phyloP scores from a whole-genome alignment of 228 moss, liverwort and hornwort species.

The Sphagnum fallax region DNA sequence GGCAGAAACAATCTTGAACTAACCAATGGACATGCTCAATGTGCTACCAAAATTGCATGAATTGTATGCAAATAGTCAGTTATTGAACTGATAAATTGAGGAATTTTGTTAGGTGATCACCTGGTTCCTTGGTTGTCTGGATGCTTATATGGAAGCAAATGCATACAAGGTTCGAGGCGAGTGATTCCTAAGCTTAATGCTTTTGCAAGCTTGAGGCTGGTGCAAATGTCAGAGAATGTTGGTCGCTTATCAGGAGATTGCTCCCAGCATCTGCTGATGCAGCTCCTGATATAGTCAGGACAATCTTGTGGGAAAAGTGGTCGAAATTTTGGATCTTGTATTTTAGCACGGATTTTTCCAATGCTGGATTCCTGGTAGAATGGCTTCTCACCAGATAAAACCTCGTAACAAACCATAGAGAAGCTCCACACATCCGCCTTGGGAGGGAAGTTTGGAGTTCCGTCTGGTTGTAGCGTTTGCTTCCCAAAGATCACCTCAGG shows the following conservation, averaged over 20 bases:
- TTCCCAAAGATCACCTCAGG: constrained; percentile 18
- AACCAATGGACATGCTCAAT: too few species aligned
- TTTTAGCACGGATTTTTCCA: constrained; percentile 1
- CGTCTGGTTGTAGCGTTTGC: background rate
- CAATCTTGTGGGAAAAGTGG: constrained; percentile 9
- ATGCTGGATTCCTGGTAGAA: constrained; percentile 1
- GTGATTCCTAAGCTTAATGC: too few species aligned
- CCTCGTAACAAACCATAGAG: constrained; percentile 14
- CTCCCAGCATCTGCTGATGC: constrained; percentile 21
- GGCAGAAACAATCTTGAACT: too few species aligned
- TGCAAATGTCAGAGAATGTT: constrained; percentile 2
- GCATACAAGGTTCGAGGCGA: too few species aligned
- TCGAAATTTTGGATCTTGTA: background rate
- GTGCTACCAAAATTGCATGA: too few species aligned
- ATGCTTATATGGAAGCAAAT: too few species aligned
- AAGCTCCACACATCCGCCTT: constrained; percentile 32
- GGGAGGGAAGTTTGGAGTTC: constrained; percentile 4
- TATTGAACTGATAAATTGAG: too few species aligned
- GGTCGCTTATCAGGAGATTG: constrained; percentile 16
- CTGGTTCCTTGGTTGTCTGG: too few species aligned
- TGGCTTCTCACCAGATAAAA: constrained; percentile 12
- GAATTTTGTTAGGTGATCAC: too few species aligned
- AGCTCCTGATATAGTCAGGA: constrained; percentile 18
- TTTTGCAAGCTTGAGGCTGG: too few species aligned
- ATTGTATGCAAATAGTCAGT: too few species aligned